phyloP scores from a whole-genome alignment of 768 basidiomycete species.

The Lentinula sp. region DNA sequence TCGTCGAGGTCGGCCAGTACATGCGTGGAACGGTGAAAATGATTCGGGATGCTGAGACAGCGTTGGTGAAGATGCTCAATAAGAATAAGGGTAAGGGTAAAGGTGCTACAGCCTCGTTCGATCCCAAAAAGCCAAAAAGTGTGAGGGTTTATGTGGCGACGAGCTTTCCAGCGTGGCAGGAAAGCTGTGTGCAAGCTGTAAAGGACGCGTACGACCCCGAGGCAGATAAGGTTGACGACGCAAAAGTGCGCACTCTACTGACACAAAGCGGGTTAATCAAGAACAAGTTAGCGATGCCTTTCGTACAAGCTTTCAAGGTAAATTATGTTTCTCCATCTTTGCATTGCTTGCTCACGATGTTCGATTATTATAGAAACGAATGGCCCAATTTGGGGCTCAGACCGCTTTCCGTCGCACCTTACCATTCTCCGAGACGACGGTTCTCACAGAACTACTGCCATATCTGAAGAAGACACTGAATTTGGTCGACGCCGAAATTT shows the following conservation, averaged over 20 bases:
- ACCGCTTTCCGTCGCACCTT: conserved; percentile 78
- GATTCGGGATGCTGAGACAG: conserved; percentile 83
- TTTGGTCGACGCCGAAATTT: conserved; percentile 64
- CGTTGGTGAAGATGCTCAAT: conserved; percentile 70
- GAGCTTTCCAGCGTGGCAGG: conserved; percentile 92
- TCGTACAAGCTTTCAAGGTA: conserved; percentile 91
- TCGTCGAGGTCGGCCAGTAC: conserved; percentile 74
- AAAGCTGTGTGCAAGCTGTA: conserved; percentile 69
- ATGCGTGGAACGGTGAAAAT: conserved; percentile 89
- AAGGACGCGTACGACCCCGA: conserved; percentile 57
- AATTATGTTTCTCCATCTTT: conserved; percentile 7
- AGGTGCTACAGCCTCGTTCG: conserved; percentile 46
- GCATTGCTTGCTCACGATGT: not conserved
- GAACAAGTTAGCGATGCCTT: conserved; percentile 95
- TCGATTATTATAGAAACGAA: conserved; percentile 56
- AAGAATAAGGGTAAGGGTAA: conserved; percentile 68
- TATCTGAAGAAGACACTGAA: conserved; percentile 77
- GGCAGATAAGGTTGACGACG: conserved; percentile 74
- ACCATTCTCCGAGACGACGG: conserved; percentile 76
- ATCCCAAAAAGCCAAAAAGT: conserved; percentile 79
- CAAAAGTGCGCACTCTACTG: conserved; percentile 63
- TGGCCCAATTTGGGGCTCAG: conserved; percentile 66
- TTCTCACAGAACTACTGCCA: conserved; percentile 63
- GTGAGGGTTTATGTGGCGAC: conserved; percentile 90
- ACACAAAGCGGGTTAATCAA: conserved; percentile 77